phyloP scores from a whole-genome alignment of 768 basidiomycete species.

The Naematelia aurantialba region DNA sequence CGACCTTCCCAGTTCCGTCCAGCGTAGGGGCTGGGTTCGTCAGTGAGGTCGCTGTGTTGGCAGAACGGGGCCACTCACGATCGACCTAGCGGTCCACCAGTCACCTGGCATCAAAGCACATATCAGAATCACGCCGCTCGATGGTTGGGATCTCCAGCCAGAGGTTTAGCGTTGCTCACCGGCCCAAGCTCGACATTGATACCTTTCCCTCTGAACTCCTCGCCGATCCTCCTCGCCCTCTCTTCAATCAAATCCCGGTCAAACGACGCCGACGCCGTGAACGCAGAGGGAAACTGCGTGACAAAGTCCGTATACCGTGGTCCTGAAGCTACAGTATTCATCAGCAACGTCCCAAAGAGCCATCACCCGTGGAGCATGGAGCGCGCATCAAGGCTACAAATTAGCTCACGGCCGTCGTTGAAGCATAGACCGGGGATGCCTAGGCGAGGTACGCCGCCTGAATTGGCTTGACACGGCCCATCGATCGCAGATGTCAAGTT shows the following conservation, averaged over 20 bases:
- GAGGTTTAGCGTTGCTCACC: conserved; percentile 20
- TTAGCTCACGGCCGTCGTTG: conserved; percentile 42
- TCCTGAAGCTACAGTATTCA: conserved; percentile 31
- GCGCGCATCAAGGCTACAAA: too few relatives aligned
- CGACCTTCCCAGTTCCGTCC: conserved; percentile 49
- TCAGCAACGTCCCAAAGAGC: too few relatives aligned
- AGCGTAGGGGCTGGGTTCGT: conserved; percentile 32
- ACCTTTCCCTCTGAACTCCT: conserved; percentile 78
- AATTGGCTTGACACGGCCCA: conserved; percentile 46
- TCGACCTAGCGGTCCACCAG: conserved; percentile 45
- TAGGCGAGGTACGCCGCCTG: conserved; percentile 41
- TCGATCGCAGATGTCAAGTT: conserved; percentile 36
- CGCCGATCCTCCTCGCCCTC: conserved; percentile 74
- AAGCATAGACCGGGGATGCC: conserved; percentile 41
- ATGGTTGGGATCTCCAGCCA: too few relatives aligned
- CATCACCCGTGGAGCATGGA: conserved; percentile 2
- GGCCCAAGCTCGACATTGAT: conserved; percentile 66
- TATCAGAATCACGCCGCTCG: not conserved
- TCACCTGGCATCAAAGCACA: too few relatives aligned
- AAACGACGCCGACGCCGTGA: conserved; percentile 52
- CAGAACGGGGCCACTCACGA: conserved; percentile 25
- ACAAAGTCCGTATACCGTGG: conserved; percentile 45
- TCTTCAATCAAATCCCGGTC: conserved; percentile 71
- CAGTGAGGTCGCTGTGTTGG: conserved; percentile 5
- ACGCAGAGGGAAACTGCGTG: conserved; percentile 47